Evolutionary conservation across 495 filamentous ascomycete genomes (phyloP).

Genomic region (Penicillium antarcticum): DNA sequence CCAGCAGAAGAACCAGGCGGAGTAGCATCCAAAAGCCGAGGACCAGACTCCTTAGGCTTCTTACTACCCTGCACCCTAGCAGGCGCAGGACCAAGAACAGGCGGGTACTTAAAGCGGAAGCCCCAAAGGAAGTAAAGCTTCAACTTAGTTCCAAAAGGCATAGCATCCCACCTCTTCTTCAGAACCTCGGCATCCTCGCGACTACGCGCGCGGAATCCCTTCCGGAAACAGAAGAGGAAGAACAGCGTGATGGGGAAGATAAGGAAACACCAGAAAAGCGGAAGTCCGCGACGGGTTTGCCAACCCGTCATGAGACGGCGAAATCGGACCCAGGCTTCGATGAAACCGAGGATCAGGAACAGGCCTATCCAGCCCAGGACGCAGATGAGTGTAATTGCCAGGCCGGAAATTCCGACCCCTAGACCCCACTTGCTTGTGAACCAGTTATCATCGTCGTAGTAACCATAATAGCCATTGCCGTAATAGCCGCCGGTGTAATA

Average conservation of each 20-base stretch:
- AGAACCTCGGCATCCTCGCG: conserved; percentile 38
- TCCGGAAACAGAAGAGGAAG: conserved; percentile 38
- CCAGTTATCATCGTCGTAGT: conserved; percentile 18
- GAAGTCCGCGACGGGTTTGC: conserved; percentile 44
- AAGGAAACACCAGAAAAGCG: conserved; percentile 43
- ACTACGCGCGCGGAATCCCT: conserved; percentile 36
- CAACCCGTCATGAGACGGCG: conserved; percentile 49
- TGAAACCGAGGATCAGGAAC: conserved; percentile 44
- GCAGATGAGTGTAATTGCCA: conserved; percentile 34
- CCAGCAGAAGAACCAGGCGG: conserved; percentile 2
- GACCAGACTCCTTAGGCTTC: conserved; percentile 19
- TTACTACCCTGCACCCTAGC: conserved; percentile 24
- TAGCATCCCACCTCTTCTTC: conserved; percentile 39
- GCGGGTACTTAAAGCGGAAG: conserved; percentile 47
- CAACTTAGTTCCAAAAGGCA: conserved; percentile 33
- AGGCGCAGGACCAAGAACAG: conserved; percentile 31
- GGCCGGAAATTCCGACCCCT: conserved; percentile 25
- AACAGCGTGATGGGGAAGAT: conserved; percentile 34
- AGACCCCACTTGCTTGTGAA: conserved; percentile 18
- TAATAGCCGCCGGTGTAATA: conserved; percentile 13
- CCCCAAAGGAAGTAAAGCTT: conserved; percentile 49
- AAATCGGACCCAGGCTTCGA: conserved; percentile 50
- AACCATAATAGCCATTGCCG: conserved; percentile 15
- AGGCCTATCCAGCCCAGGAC: conserved; percentile 38
- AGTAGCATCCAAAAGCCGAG: conserved; percentile 11